Percentiles rank a stretch among this genome's conserved stretches.
Conservation (phyloP, 208 protist genomes). For the Trypanosoma mega region DNA sequence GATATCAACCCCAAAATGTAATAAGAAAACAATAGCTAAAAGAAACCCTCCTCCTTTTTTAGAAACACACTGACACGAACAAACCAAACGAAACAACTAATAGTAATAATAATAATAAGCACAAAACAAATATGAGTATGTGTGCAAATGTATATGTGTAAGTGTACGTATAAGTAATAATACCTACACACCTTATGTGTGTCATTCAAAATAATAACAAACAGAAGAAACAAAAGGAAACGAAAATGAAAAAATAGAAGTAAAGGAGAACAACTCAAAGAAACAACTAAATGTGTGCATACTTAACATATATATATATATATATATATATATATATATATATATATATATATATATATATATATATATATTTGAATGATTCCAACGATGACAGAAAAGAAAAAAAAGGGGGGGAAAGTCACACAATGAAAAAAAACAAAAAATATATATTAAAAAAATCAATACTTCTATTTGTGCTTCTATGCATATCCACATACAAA, state of each 20-base stretch:
- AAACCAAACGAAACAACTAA: conserved; percentile 1
- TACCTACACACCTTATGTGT: too few relatives aligned
- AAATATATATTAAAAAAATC: neutral
- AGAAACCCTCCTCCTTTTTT: neutral
- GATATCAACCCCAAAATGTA: too few relatives aligned
- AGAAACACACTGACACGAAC: neutral
- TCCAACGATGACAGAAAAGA: neutral
- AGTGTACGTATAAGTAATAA: neutral
- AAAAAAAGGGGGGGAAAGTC: neutral
- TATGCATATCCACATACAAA: neutral
- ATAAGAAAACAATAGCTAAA: too few relatives aligned
- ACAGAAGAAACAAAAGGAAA: too few relatives aligned
- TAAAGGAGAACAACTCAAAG: too few relatives aligned
- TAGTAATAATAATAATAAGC: conserved; percentile 14
- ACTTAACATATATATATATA: neutral
- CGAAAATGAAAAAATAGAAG: too few relatives aligned
- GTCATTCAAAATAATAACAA: too few relatives aligned
- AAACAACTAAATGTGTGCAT: too few relatives aligned
- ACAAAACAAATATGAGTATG: conserved; percentile 3
- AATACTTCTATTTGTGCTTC: neutral
- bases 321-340: neutral
- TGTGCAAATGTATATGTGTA: conserved; percentile 13
- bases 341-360: neutral
- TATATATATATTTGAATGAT: neutral
- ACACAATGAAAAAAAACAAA: neutral